Base-by-base conservation (phyloP, 2,329 filamentous ascomycete species). In the Herpotrichia juniperi region DNA sequence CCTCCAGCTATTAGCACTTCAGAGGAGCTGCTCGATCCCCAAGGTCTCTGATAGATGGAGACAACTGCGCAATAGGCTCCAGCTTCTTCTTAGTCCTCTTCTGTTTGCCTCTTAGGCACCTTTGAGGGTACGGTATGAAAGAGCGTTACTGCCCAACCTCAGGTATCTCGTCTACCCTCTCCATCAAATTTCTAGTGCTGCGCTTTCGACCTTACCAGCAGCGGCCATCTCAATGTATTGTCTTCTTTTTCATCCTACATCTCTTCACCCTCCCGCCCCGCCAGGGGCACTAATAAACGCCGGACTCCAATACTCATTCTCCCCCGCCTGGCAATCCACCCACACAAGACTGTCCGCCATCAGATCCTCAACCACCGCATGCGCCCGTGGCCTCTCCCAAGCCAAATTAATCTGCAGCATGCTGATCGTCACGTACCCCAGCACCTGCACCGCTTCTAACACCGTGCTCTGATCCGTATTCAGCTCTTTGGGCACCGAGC, bases 281-380 rank as follows among this genome's bases (percentile, higher is more conserved):
- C 48, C 56, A 14, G 39, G 62, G 22, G 48, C 63, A n/a, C 61
- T 65, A 14, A 93, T 90, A 55, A 89, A 90, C 0, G 87, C 86
- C 0, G 90, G 90, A 53, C 86, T 90, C 94, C 94, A 99, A 66
- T 97, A 99, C 74, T 97, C 93, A 74, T 87, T 92, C 77, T 97
- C 93, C 8, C 84, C 81, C 28, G 81, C 87, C 76, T 97, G 92
- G 60, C 85, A 86, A 74, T 99, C 94, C 5, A 97, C 86, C 94
- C 94, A 99, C 12, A 99, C 85, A 79, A 99, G 84, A 46, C 92
- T 91, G 66, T 96, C 91, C 0, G 88, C 87, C 46, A 97, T 81
- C 28, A 99, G 78, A 73, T 99, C 94, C 56, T 97, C 91, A 46
- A 97, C 83, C 1, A 93, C 92, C 0, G 94, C 96, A 69, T 89